phyloP scores from a whole-genome alignment of 164 flowering plant species.

The Cinnamomum chago region DNA sequence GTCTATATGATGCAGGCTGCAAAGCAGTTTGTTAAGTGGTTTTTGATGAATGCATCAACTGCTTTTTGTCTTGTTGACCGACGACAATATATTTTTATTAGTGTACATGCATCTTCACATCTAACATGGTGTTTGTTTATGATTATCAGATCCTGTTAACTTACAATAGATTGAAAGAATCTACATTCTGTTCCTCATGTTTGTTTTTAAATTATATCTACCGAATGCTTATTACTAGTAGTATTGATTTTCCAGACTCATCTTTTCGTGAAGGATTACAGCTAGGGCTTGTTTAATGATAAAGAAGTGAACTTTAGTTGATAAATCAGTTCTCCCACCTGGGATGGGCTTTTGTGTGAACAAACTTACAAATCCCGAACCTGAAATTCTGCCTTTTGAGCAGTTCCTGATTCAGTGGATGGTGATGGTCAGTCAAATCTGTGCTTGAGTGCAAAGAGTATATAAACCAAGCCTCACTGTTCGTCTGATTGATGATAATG shows the following conservation, averaged over 20 bases:
- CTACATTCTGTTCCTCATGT: background rate
- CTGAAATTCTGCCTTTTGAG: slow-evolving; percentile 50
- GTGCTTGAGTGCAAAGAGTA: slow-evolving; percentile 89
- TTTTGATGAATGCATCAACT: no score
- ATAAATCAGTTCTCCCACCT: slow-evolving; percentile 64
- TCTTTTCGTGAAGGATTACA: slow-evolving; percentile 51
- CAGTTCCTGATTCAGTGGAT: slow-evolving; percentile 84
- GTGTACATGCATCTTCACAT: no score
- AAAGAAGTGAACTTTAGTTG: slow-evolving; percentile 81
- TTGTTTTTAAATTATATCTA: background rate
- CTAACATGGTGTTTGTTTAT: no score
- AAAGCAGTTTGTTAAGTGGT: no score
- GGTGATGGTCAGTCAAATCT: slow-evolving; percentile 65
- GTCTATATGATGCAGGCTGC: no score
- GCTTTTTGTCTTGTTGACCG: no score
- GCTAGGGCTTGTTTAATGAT: slow-evolving; percentile 72
- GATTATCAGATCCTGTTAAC: background rate
- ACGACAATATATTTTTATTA: no score
- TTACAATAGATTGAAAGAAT: background rate
- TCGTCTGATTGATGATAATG: slow-evolving; percentile 73
- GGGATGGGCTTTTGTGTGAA: slow-evolving; percentile 78
- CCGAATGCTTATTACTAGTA: background rate
- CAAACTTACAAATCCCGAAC: slow-evolving; percentile 67
- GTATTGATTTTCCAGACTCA: slow-evolving; percentile 49
- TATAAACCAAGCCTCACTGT: slow-evolving; percentile 64